Evolutionary conservation across 306 rosid genomes (phyloP).

Genomic region (Cicer cuneatum): DNA sequence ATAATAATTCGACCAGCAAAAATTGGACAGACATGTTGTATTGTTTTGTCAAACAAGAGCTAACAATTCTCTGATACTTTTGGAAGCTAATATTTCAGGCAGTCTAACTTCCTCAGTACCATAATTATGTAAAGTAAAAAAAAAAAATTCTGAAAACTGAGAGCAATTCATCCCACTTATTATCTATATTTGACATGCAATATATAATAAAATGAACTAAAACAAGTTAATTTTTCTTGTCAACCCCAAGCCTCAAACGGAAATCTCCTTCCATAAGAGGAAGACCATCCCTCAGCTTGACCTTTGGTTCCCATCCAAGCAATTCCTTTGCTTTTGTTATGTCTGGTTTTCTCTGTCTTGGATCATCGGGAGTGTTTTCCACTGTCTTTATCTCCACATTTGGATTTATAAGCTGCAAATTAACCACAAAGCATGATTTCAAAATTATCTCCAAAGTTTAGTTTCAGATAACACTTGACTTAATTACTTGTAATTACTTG

Average conservation of each 20-base stretch:
- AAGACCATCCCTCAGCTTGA: slow-evolving; percentile 70
- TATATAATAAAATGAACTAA: slow-evolving; percentile 3
- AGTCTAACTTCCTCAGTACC: slow-evolving; percentile 24
- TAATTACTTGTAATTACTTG: neutral
- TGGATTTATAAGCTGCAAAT: slow-evolving; percentile 75
- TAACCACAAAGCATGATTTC: neutral
- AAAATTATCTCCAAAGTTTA: neutral
- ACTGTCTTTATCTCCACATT: slow-evolving; percentile 67
- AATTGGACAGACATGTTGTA: slow-evolving; percentile 34
- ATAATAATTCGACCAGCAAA: slow-evolving; percentile 25
- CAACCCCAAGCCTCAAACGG: slow-evolving; percentile 70
- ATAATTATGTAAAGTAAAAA: slow-evolving; percentile 32
- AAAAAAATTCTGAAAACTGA: slow-evolving; percentile 11
- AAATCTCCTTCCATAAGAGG: slow-evolving; percentile 90
- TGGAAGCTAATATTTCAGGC: slow-evolving; percentile 29
- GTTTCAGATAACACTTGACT: neutral
- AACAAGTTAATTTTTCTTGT: slow-evolving; percentile 40
- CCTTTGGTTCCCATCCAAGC: slow-evolving; percentile 80
- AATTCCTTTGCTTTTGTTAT: slow-evolving; percentile 71
- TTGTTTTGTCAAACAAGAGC: slow-evolving; percentile 31
- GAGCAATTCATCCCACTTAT: slow-evolving; percentile 39
- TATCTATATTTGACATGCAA: slow-evolving; percentile 26
- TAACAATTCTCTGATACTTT: neutral
- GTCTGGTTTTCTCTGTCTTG: slow-evolving; percentile 83
- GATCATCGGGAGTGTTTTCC: slow-evolving; percentile 92